A percentile compares a stretch with the other conserved stretches of the same genome.
Conservation (phyloP, 371 early-diverging fungal genomes). For the Lichtheimia ramosa region DNA sequence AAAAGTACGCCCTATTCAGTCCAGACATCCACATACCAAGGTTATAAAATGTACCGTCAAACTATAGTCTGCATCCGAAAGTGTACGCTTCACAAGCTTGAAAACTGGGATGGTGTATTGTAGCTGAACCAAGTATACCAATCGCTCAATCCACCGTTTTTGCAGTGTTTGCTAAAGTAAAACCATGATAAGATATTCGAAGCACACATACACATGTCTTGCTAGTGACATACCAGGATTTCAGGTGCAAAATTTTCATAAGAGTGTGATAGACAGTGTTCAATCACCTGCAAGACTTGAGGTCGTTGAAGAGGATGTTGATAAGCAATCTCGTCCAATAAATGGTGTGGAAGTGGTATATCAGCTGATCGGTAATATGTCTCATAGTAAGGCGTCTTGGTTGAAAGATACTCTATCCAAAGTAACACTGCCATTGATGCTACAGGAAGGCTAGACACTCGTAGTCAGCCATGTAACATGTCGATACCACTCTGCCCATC, state of each 20-base stretch:
- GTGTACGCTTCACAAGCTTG: conserved; percentile 48
- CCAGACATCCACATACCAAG: conserved; percentile 23
- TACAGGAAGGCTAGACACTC: conserved; percentile 40
- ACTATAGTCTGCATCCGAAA: conserved; percentile 56
- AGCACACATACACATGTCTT: not conserved
- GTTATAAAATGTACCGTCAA: conserved; percentile 59
- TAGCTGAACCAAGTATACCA: conserved; percentile 64
- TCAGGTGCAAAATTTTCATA: conserved; percentile 55
- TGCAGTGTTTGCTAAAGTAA: conserved; percentile 58
- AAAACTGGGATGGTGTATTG: conserved; percentile 61
- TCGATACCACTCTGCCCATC: conserved; percentile 25
- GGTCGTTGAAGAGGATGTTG: conserved; percentile 66
- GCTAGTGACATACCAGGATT: conserved; percentile 36
- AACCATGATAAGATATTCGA: not conserved
- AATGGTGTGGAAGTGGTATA: conserved; percentile 54
- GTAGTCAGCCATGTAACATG: conserved; percentile 22
- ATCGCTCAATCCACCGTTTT: conserved; percentile 62
- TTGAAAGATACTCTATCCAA: conserved; percentile 66
- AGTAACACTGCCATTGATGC: conserved; percentile 57
- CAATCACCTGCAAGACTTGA: conserved; percentile 58
- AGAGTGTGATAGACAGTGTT: conserved; percentile 31
- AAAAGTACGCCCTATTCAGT: not conserved
- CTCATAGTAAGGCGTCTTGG: conserved; percentile 61
- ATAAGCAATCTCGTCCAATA: conserved; percentile 71
- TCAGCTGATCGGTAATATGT: conserved; percentile 67